Evolutionary conservation across 768 basidiomycete genomes (phyloP).

Genomic region (Auricularia cornea): DNA sequence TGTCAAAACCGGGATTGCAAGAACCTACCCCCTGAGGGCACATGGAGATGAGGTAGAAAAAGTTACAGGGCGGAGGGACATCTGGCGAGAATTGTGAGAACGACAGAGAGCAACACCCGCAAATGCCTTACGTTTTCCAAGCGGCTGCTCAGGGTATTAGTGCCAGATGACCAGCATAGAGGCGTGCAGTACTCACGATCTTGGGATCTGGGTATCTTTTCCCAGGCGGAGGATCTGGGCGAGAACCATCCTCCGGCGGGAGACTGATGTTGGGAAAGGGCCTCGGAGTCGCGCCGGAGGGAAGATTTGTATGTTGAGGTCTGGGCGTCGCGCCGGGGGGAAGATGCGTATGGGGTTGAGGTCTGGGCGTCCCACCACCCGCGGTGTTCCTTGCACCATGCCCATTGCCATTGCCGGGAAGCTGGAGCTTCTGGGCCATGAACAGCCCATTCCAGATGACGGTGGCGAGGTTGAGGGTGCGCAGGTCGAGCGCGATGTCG

Average conservation of each 20-base stretch:
- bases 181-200: not conserved
- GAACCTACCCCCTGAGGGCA: not conserved
- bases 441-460: not conserved
- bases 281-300: no score
- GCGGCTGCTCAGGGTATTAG: not conserved
- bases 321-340: no score
- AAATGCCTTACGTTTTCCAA: not conserved
- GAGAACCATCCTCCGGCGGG: no score
- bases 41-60: not conserved
- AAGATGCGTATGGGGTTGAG: no score
- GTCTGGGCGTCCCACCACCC: no score
- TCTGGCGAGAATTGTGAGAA: not conserved
- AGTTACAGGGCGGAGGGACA: not conserved
- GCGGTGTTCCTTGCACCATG: not conserved
- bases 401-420: not conserved
- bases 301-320: no score
- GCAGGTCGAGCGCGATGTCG: conserved; percentile 52
- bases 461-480: conserved; percentile 36
- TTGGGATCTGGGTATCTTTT: not conserved
- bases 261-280: no score
- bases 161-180: not conserved
- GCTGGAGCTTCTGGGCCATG: not conserved
- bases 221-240: not conserved
- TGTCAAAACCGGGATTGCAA: not conserved
- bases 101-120: not conserved